Evolutionary conservation across 179 eudicot genomes (phyloP), one percentile per base, ranked within the genome.

Genomic region (Actinidia chinensis): DNA sequence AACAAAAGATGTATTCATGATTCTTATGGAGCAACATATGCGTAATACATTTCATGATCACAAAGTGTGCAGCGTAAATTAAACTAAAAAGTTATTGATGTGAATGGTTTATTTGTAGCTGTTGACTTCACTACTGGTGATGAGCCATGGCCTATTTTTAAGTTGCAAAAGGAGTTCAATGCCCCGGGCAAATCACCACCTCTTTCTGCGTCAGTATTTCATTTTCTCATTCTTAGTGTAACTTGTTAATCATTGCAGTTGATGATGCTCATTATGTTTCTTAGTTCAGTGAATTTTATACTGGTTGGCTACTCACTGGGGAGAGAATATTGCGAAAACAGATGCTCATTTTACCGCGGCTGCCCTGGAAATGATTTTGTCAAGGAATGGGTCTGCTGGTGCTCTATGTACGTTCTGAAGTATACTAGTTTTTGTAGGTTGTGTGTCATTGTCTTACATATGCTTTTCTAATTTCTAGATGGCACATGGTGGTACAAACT

Each of bases 291-390:
- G 98, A 95, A 78, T 95, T 95, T 73, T 95, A 95, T 75, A 91
- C 98, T n/a, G 98, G 98, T 73, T 95, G 98, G 98, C 98, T 77
- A 93, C 98, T 42, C 98, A 95, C 61, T 93, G 98, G 98, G 98
- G 98, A 74, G 98, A 95, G 79, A 82, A 88, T 46, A 82, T 83
- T 80, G 97, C 93, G 22, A 88, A 79, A 75, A 95, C 98, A 52
- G 88, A 82, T 85, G 98, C 97, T 61, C 80, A 73, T 74, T 89
- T 59, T 85, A 91, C 97, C 22, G 98, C 97, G 78, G 75, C 85
- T 52, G 90, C 86, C 79, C 89, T 95, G 54, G 91, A 87, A 75
- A 90, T 87, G 79, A 95, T 95, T n/a, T 80, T 95, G 73, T 88
- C 92, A 11, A 84, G 84, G 82, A 95, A 95, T 79, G 98, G 90